Percentiles rank a stretch among this genome's conserved stretches.
Conservation (phyloP, 2,329 filamentous ascomycete species). For the Cytospora mali region DNA sequence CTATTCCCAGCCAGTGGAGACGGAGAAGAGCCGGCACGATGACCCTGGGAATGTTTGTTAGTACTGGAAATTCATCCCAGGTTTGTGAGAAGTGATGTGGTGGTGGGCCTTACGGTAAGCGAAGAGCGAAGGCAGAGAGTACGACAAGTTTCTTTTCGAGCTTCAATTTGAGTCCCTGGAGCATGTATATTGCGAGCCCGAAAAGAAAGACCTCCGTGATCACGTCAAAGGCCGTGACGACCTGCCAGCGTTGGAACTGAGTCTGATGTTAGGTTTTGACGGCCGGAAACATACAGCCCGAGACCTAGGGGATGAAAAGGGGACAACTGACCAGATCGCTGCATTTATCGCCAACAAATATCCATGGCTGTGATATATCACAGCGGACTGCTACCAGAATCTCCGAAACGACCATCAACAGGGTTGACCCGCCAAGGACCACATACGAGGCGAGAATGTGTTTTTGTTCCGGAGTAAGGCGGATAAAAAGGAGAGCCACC, state of each 20-base stretch:
- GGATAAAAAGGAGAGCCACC: conserved; percentile 46
- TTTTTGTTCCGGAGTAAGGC: conserved; percentile 45
- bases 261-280: background rate
- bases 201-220: conserved; percentile 43
- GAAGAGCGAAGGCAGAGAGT: conserved; percentile 44
- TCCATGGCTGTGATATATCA: conserved; percentile 41
- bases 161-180: conserved; percentile 43
- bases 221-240: conserved; percentile 43
- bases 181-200: conserved; percentile 40
- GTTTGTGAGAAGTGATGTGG: background rate
- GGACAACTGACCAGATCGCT: conserved; percentile 36
- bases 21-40: conserved; percentile 43
- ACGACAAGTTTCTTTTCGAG: conserved; percentile 43
- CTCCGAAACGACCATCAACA: conserved; percentile 43
- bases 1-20: conserved; percentile 39
- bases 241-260: conserved; percentile 43
- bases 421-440: conserved; percentile 40
- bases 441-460: conserved; percentile 42
- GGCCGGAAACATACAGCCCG: background rate
- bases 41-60: conserved; percentile 36
- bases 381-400: conserved; percentile 46
- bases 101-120: conserved; percentile 42
- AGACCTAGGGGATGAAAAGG: background rate
- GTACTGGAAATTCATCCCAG: conserved; percentile 11
- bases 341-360: conserved; percentile 37